Conservation (phyloP, 345 rosid species). For the Sonneratia caseolaris region DNA sequence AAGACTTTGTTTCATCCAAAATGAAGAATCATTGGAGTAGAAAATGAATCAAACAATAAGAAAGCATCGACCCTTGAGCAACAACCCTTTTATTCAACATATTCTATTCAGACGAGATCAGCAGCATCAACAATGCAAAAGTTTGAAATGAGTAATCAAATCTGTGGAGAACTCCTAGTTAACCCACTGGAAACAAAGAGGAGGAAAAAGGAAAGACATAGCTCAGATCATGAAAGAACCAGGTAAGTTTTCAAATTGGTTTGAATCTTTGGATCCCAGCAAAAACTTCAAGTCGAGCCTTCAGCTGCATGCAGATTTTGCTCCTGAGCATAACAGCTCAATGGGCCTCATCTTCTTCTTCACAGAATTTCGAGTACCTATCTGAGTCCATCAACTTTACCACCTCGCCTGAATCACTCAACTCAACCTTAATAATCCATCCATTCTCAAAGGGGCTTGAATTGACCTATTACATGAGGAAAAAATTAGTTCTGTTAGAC, state of each 20-base stretch:
- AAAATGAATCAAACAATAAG: neutral
- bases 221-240: constrained; percentile 1
- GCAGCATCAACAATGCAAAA: neutral
- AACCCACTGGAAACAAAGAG: neutral
- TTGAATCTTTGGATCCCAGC: neutral
- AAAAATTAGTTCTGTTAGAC: neutral
- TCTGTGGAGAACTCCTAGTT: neutral
- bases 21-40: neutral
- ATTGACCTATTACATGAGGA: constrained; percentile 42
- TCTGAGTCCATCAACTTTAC: constrained; percentile 69
- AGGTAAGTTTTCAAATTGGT: neutral
- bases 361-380: constrained; percentile 76
- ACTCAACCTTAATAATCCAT: constrained; percentile 81
- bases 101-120: neutral
- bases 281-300: neutral
- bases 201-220: neutral
- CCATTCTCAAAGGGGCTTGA: constrained; percentile 72
- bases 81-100: neutral
- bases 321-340: constrained; percentile 18
- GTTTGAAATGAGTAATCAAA: neutral
- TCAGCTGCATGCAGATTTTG: neutral
- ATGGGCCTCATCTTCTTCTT: constrained; percentile 87
- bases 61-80: neutral
- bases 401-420: constrained; percentile 44
- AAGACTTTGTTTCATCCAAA: neutral